These are phyloP conservation scores for Solanum hybrid DNA, from an alignment of 305 asterid genomes.

Conservation along the genomic window DNA sequence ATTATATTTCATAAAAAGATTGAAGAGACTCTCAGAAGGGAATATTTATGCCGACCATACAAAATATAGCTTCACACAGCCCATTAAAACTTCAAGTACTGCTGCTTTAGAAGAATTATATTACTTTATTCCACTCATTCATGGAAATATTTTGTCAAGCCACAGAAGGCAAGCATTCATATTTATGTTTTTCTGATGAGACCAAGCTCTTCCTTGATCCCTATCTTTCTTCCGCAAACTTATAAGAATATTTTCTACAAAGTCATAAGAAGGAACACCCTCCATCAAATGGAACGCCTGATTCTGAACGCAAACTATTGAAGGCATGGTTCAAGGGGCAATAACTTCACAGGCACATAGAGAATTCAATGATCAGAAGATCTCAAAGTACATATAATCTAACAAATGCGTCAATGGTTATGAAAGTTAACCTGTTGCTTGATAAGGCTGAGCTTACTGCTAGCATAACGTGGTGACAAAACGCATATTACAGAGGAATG, in stretches of 20 bases:
- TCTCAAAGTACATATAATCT: neutral
- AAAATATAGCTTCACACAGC: neutral
- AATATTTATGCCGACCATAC: neutral
- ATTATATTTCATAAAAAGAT: neutral
- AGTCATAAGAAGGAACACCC: neutral
- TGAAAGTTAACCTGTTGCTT: constrained; percentile 60
- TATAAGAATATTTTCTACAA: neutral
- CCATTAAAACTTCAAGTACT: neutral
- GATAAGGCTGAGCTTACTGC: constrained; percentile 71
- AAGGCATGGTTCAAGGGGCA: neutral
- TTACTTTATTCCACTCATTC: neutral
- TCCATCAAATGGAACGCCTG: neutral
- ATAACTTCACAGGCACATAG: neutral
- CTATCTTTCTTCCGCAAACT: neutral
- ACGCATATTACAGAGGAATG: constrained; percentile 83
- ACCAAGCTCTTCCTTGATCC: neutral
- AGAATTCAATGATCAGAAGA: neutral
- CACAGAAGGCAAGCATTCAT: neutral
- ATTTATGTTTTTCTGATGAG: neutral
- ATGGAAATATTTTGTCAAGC: neutral
- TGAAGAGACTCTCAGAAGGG: neutral
- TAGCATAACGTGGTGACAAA: constrained; percentile 86
- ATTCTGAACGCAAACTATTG: neutral
- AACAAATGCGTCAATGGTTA: neutral
- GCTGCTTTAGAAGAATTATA: neutral